A percentile compares a stretch with the other conserved stretches of the same genome.
These are phyloP conservation scores for Clonostachys rosea DNA, from an alignment of 2,329 filamentous ascomycete genomes.

Conservation along the genomic window DNA sequence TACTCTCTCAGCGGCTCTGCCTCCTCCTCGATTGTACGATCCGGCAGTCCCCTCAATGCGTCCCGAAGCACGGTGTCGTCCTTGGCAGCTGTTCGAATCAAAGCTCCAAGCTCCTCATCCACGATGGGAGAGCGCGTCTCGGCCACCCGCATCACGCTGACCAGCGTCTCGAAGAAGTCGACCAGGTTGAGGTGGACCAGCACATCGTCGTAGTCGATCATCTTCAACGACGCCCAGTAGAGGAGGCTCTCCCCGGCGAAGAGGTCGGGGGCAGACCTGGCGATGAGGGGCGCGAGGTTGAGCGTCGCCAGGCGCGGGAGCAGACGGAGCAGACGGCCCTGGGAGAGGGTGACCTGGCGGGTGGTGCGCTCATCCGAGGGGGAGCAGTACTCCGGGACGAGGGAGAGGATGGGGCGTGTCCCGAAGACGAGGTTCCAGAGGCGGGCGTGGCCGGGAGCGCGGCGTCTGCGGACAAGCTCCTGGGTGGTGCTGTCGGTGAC, in stretches of 20 bases:
- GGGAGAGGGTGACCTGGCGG: slow-evolving; percentile 42
- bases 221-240: slow-evolving; percentile 43
- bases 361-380: slow-evolving; percentile 18
- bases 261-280: slow-evolving; percentile 6
- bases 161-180: slow-evolving; percentile 48
- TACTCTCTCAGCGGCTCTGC: slow-evolving; percentile 42
- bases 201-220: slow-evolving; percentile 43
- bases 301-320: slow-evolving; percentile 44
- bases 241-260: slow-evolving; percentile 31
- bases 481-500: background rate
- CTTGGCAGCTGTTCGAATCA: slow-evolving; percentile 34
- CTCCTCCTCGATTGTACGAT: slow-evolving; percentile 46
- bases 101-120: slow-evolving; percentile 24
- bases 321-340: slow-evolving; percentile 46
- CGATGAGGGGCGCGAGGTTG: slow-evolving; percentile 32
- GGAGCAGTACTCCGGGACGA: slow-evolving; percentile 31
- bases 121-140: slow-evolving; percentile 23
- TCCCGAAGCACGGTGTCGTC: slow-evolving; percentile 29
- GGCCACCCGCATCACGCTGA: slow-evolving; percentile 40
- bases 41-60: slow-evolving; percentile 35
- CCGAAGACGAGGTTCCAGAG: slow-evolving; percentile 51
- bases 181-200: slow-evolving; percentile 46
- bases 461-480: slow-evolving; percentile 5
- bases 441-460: slow-evolving; percentile 40
- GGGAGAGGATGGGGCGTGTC: slow-evolving; percentile 33